Evolutionary conservation across 257 asterid genomes (phyloP), one percentile per base, ranked within the genome.

Genomic region (Ilex aquifolium): DNA sequence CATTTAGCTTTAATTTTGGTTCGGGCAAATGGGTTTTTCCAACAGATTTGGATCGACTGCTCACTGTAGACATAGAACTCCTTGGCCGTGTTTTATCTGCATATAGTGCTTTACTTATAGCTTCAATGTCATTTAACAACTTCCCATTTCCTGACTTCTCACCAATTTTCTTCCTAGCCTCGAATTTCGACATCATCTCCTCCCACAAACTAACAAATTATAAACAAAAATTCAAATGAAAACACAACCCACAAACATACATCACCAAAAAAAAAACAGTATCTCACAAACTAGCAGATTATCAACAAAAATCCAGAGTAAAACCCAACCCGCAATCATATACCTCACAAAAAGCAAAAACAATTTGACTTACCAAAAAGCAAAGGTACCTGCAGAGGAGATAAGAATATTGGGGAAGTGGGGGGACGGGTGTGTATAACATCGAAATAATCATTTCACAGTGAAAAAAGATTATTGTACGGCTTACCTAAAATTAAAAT

Each of bases 21-120:
- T 83, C 88, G 0, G 86, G 90, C 46, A 75, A 60, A 13, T 58
- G 83, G 31, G 79, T 40, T 72, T 90, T 93, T 11, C 80, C 91
- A n/a, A 85, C 77, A 10, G 97, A 85, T 76, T 93, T 93, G 44
- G 97, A 85, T 66, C 97, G 82, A 63, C 95, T 87, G 67, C 94
- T 87, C 1, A 77, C 92, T 7, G 97, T 84, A 15, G 99, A 87
- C 65, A 76, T 80, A 57, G 84, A 71, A 59, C 85, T 80, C 78
- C 91, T 83, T 4, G 85, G 62, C 63, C 61, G 70, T 29, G 77
- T 61, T 67, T 79, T 88, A 42, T 85, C 88, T 27, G 53, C 73
- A 69, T 90, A 71, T 50, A 85, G 77, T 65, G 92, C 76, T 71
- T 75, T 90, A 67, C 76, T 85, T 73, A 93, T 66, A 29, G 95